Evolutionary conservation across 139 green algal genomes (phyloP).

Genomic region (Chlamydomonas sphaeroides): DNA sequence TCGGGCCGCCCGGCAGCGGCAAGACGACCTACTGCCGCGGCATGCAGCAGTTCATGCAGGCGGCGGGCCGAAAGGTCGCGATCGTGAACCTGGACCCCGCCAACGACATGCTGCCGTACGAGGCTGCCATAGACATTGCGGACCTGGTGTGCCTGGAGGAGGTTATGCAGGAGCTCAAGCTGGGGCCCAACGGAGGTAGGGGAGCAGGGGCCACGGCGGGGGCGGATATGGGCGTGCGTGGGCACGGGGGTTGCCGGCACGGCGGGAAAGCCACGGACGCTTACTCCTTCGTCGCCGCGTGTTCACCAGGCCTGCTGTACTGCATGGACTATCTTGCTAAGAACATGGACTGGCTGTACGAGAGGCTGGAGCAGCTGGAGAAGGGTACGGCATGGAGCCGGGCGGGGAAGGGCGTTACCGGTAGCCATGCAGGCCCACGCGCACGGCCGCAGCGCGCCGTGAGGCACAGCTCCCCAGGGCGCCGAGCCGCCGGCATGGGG

Average conservation of each 20-base stretch:
- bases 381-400: constrained; percentile 63
- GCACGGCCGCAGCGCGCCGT: too few species aligned
- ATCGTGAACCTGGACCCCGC: constrained; percentile 92
- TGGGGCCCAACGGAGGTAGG: constrained; percentile 84
- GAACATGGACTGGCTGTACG: constrained; percentile 90
- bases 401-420: background rate
- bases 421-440: background rate
- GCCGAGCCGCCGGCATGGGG: too few species aligned
- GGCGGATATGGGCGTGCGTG: too few species aligned
- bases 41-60: constrained; percentile 81
- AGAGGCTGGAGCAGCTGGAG: constrained; percentile 76
- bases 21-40: constrained; percentile 95
- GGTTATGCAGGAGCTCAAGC: constrained; percentile 67
- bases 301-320: constrained; percentile 71
- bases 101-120: constrained; percentile 86
- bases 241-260: too few species aligned
- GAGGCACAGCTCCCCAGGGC: too few species aligned
- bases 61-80: constrained; percentile 58
- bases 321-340: constrained; percentile 82
- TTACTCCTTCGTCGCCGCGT: too few species aligned
- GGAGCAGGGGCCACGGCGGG: too few species aligned
- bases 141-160: constrained; percentile 77
- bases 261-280: too few species aligned
- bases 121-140: constrained; percentile 72
- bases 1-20: constrained; percentile 93